A percentile compares a stretch with the other conserved stretches of the same genome.
Evolutionary conservation across 371 early-diverging fungal species (phyloP).

Genomic region (Mycotypha africana): DNA sequence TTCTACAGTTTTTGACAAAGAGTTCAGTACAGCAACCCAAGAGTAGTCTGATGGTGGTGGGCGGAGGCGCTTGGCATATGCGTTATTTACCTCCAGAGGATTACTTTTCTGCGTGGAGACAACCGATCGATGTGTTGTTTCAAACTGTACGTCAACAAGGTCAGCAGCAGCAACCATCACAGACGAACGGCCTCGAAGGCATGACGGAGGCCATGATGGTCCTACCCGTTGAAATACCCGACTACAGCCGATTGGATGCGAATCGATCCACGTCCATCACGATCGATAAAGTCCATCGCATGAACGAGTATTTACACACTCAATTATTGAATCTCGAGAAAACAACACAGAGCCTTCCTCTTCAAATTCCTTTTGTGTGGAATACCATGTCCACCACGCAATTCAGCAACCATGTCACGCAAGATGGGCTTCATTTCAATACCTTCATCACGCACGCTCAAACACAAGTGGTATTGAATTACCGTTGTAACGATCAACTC

Average conservation of each 20-base stretch:
- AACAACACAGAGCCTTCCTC: background rate
- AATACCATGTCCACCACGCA: conserved; percentile 34
- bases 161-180: background rate
- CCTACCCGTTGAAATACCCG: conserved; percentile 35
- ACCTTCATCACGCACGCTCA: conserved; percentile 38
- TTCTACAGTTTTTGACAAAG: conserved; percentile 17
- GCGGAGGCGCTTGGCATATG: conserved; percentile 58
- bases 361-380: conserved; percentile 53
- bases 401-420: conserved; percentile 22
- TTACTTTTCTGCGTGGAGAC: conserved; percentile 45
- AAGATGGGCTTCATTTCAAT: conserved; percentile 63
- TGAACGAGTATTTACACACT: conserved; percentile 51
- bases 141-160: too few relatives aligned
- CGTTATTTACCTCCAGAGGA: conserved; percentile 22
- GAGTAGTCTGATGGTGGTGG: conserved; percentile 49
- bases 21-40: conserved; percentile 6
- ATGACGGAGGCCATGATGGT: conserved; percentile 33
- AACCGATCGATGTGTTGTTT: conserved; percentile 35
- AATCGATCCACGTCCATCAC: conserved; percentile 38
- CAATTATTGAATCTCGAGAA: conserved; percentile 2
- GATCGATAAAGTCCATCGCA: conserved; percentile 38
- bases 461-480: conserved; percentile 57
- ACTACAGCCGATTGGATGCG: conserved; percentile 26
- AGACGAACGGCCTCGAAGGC: background rate
- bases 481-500: conserved; percentile 51